Evolutionary conservation across 1,284 basidiomycete species (phyloP), one percentile per base, ranked within the genome.

Genomic region (Coriolopsis trogii): DNA sequence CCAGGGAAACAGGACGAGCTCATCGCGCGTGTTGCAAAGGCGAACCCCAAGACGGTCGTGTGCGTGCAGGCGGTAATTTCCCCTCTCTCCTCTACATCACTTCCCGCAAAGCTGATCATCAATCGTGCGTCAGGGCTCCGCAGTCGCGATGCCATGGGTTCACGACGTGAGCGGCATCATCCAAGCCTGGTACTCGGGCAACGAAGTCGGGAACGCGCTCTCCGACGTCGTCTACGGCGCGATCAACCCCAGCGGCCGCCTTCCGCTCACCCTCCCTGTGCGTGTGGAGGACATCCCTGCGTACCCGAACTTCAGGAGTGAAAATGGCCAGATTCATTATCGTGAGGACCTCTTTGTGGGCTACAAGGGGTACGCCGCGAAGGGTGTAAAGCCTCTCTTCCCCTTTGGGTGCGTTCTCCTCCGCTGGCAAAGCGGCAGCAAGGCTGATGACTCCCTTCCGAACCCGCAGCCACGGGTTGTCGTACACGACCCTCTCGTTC

Each of bases 151-250:
- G 84, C 83, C 84, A 10, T 87, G 84, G 84, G 70, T 80, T 2
- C 59, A 76, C 44, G 67, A 75, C 18, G 79, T 84, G 15, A 67
- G 68, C n/a, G 78, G 76, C 2, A 66, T 86, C 28, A 59, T 87
- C 6, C 83, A 85, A 55, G 71, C 82, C 0, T 87, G 84, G 84
- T 91, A 89, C 62, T 82, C 81, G 5, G 90, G 89, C 3, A 90
- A 91, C 64, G 88, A 89, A 67, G 73, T 76, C 13, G 89, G 90
- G 3, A 87, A 87, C 63, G 85, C 86, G 0, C 79, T 92, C 49
- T 82, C 84, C 8, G 87, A 90, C 63, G 73, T 92, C 13, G 63
- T 93, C 12, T 91, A 81, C 65, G 90, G 89, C 29, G 79, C 77
- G 50, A 76, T 86, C 45, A 91, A 89, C 62, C 90, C 89, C 1